phyloP scores from a whole-genome alignment of 2,329 filamentous ascomycete genomes.

The Neospermospora avenae region DNA sequence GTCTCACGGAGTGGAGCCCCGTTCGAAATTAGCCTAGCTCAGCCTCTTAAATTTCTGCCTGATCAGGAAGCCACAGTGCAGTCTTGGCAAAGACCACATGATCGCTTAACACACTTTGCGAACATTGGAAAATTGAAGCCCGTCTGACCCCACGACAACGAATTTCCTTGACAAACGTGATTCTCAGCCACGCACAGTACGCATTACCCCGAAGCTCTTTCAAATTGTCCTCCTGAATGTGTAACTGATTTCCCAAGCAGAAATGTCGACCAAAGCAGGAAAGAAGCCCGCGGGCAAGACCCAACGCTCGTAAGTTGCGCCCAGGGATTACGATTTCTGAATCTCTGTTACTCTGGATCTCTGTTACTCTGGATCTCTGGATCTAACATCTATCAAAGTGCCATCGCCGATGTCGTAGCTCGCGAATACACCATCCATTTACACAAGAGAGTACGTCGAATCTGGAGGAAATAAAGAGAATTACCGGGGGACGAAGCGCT shows the following conservation, averaged over 20 bases:
- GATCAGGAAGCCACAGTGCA: background rate
- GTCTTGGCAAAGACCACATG: background rate
- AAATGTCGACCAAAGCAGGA: slow-evolving; percentile 60
- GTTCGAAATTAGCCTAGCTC: background rate
- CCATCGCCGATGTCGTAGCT: slow-evolving; percentile 97
- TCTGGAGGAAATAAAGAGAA: background rate
- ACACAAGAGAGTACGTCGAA: slow-evolving; percentile 90
- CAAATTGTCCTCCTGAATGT: background rate
- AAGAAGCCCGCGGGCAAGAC: slow-evolving; percentile 69
- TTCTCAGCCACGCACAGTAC: slow-evolving; percentile 29
- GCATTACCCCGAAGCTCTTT: background rate
- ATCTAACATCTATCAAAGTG: slow-evolving; percentile 35
- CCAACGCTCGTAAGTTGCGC: slow-evolving; percentile 55
- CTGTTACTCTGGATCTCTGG: too few relatives aligned
- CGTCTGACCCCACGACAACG: slow-evolving; percentile 14
- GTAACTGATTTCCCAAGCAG: slow-evolving; percentile 40
- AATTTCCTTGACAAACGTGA: slow-evolving; percentile 27
- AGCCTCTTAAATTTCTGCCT: background rate
- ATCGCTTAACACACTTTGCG: slow-evolving; percentile 10
- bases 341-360: too few relatives aligned
- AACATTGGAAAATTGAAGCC: too few relatives aligned
- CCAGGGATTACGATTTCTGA: too few relatives aligned
- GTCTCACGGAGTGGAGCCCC: background rate
- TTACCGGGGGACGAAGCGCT: slow-evolving; percentile 38
- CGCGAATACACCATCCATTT: slow-evolving; percentile 99